Evolutionary conservation across 1,284 basidiomycete species (phyloP), one percentile per base, ranked within the genome.

Genomic region (Leucoagaricus sp.): DNA sequence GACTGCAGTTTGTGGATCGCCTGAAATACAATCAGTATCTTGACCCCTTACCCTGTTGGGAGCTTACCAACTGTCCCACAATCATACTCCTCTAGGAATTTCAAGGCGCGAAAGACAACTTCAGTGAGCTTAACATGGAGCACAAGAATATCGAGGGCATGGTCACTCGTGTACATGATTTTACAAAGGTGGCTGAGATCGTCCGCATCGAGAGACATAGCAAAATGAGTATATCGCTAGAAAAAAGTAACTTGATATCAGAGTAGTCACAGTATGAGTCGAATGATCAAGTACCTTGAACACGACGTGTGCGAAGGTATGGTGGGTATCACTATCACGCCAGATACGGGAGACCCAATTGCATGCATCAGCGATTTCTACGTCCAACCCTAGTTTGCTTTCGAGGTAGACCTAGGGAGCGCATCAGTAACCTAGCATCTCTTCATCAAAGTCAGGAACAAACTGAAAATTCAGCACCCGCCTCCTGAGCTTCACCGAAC

Each of bases 1-100:
- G 31, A 91, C 81, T 3, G 89, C 89, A 19, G 85, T 87, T 68
- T 91, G 90, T 19, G 90, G 90, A 69, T 93, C 90, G 41, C 89
- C 90, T 91, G 19, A 42, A 40, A 53, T 49, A 62, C 44, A 31
- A 55, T 45, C 23, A 49, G 31, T 26, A 17, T 33, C 21, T 36
- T 25, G 4, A 26, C 23, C 29, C 13, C 38, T 42, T 28, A 5
- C 19, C 26, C 34, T 53, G 52, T 15, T 29, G 48, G 44, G 12
- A 47, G 73, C 86, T 26, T 67, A 87, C 89, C 90, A 45, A 92
- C 85, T 19, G 83, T 85, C 65, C 91, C 89, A 59, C 86, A 89
- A 63, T 91, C 88, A 63, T 87, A 91, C 42, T 84, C 80, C 52
- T 88, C 81, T 34, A 91, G 70, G 58, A 89, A 80, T n/a, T 73